phyloP scores from a whole-genome alignment of 495 filamentous ascomycete genomes.

The Daldinia childiae region DNA sequence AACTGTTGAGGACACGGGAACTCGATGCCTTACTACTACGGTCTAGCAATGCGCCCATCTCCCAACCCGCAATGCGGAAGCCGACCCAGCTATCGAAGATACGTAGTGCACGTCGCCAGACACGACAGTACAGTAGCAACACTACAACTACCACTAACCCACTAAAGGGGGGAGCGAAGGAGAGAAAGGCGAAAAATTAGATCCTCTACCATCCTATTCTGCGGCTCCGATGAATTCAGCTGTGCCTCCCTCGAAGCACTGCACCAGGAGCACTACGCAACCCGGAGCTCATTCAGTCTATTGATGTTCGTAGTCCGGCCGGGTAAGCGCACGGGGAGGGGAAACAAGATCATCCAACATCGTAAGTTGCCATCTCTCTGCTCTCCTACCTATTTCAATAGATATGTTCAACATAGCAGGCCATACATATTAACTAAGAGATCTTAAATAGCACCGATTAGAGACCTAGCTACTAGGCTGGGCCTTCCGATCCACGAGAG shows the following conservation, averaged over 20 bases:
- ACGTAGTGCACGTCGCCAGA: conserved; percentile 5
- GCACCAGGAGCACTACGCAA: conserved; percentile 65
- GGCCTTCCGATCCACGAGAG: conserved; percentile 75
- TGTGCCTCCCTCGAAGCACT: conserved; percentile 79
- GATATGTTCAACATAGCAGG: not conserved
- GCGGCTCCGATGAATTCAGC: conserved; percentile 93
- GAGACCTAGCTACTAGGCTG: conserved; percentile 68
- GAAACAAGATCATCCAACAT: conserved; percentile 73
- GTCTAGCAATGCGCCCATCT: not conserved
- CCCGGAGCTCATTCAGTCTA: conserved; percentile 71
- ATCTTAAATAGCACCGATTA: conserved; percentile 72
- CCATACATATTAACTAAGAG: conserved; percentile 10
- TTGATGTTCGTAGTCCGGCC: conserved; percentile 91
- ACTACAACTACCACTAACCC: not conserved
- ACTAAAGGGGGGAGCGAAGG: not conserved
- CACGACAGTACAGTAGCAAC: conserved; percentile 8
- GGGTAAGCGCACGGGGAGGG: conserved; percentile 77
- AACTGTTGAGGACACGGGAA: not conserved
- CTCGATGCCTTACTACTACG: not conserved
- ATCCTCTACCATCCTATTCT: conserved; percentile 90
- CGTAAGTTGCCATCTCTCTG: conserved; percentile 54
- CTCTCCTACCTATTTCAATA: not conserved
- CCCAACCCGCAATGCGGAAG: not conserved
- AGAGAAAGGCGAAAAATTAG: conserved; percentile 33
- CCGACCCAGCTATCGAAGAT: not conserved